Conservation (phyloP, 805 yeast genomes). For the Tetrapisispora pingtungensis region DNA sequence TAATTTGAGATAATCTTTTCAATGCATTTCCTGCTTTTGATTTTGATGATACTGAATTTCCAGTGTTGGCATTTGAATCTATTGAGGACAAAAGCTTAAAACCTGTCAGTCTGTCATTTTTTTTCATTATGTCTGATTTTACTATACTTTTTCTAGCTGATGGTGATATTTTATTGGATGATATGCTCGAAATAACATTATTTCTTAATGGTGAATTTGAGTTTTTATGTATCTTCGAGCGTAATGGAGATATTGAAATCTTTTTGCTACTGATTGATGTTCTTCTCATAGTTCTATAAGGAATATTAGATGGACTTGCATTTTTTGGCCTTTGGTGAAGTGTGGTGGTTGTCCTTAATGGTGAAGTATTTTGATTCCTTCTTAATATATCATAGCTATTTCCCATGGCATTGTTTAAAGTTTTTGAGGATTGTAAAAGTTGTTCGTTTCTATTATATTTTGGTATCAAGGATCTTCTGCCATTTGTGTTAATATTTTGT, state of each 20-base stretch:
- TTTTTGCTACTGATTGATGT: background rate
- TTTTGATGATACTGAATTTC: background rate
- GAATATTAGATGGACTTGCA: background rate
- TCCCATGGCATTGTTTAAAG: background rate
- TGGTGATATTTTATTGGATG: no score
- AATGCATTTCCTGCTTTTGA: background rate
- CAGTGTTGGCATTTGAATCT: slow-evolving; percentile 10
- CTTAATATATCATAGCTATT: background rate
- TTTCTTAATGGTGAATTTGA: background rate
- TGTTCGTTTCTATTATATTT: slow-evolving; percentile 2
- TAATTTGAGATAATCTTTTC: slow-evolving; percentile 1
- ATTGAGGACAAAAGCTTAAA: slow-evolving; percentile 21
- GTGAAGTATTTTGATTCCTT: background rate
- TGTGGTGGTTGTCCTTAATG: background rate
- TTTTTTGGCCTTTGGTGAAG: background rate
- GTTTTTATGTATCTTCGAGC: background rate
- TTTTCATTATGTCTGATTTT: background rate
- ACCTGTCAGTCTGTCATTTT: slow-evolving; percentile 21
- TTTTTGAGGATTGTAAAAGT: background rate
- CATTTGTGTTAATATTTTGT: background rate
- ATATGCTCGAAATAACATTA: background rate
- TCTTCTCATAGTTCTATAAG: background rate
- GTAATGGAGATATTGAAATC: background rate
- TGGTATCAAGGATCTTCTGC: slow-evolving; percentile 7
- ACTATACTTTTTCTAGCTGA: background rate